phyloP scores from a whole-genome alignment of 2,329 filamentous ascomycete species.

The Clonostachys sp. region DNA sequence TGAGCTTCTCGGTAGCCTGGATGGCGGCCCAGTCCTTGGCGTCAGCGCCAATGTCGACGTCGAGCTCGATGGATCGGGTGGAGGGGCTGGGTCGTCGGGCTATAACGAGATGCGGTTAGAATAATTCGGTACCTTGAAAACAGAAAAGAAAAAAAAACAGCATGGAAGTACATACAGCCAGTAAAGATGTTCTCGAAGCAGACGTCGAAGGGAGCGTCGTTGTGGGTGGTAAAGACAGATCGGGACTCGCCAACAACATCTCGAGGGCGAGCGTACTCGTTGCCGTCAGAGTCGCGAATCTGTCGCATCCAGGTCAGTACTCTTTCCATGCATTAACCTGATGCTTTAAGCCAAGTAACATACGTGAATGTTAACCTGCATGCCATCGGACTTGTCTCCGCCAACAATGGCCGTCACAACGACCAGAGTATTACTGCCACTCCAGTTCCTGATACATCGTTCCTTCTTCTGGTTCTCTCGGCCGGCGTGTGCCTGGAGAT shows the following conservation, averaged over 20 bases:
- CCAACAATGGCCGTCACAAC: conserved; percentile 88
- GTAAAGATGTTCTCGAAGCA: conserved; percentile 87
- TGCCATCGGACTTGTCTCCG: conserved; percentile 86
- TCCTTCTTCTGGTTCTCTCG: conserved; percentile 56
- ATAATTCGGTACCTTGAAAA: conserved; percentile 8
- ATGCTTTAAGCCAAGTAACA: conserved; percentile 17
- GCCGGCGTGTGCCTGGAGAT: conserved; percentile 65
- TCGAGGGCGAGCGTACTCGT: conserved; percentile 89
- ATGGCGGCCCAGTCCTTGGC: conserved; percentile 98
- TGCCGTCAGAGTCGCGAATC: conserved; percentile 94
- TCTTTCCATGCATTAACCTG: background rate
- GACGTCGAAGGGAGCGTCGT: conserved; percentile 90
- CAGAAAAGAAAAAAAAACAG: background rate
- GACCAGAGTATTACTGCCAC: conserved; percentile 84
- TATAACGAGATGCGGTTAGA: conserved; percentile 9
- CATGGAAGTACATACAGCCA: conserved; percentile 51
- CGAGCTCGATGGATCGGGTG: conserved; percentile 76
- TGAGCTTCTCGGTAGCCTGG: conserved; percentile 94
- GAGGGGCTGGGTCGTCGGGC: conserved; percentile 38
- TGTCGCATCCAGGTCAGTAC: conserved; percentile 28
- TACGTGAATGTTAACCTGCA: conserved; percentile 91
- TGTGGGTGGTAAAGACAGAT: conserved; percentile 89
- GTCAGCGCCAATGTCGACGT: conserved; percentile 94
- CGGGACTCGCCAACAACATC: conserved; percentile 89
- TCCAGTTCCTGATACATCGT: conserved; percentile 95